phyloP scores from a whole-genome alignment of 2,329 filamentous ascomycete species.

The Botrytis hyacinthi region DNA sequence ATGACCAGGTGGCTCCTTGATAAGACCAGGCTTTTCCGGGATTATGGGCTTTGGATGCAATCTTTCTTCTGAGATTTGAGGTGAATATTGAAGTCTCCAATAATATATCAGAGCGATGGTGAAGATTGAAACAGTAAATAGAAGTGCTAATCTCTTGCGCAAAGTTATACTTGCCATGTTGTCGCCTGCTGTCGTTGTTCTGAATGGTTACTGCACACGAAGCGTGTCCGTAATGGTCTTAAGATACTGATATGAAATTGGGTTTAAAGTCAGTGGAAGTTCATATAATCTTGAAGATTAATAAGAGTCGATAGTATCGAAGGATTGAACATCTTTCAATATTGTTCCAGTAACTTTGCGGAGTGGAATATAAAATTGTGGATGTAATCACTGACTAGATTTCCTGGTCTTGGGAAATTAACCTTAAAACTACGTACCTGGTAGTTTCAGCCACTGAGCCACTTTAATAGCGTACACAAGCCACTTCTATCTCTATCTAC shows the following conservation, averaged over 20 bases:
- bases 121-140: constrained; percentile 3
- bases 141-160: constrained; percentile 10
- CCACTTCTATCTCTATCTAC: background rate
- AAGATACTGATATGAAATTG: background rate
- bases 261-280: background rate
- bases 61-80: background rate
- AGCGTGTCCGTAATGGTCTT: background rate
- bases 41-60: constrained; percentile 1
- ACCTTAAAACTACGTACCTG: background rate
- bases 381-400: background rate
- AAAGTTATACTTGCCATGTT: constrained; percentile 6
- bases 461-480: background rate
- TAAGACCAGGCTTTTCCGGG: constrained; percentile 4
- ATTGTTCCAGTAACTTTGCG: background rate
- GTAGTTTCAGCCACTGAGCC: background rate
- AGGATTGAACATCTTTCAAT: background rate
- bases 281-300: background rate
- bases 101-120: constrained; percentile 7
- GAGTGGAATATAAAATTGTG: background rate
- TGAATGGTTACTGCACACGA: background rate
- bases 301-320: background rate
- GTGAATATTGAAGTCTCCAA: constrained; percentile 16
- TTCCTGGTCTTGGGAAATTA: background rate
- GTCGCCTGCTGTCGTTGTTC: background rate
- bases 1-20: background rate